Conservation (phyloP, 441 rosid genomes). For the Euphorbia celastroides region DNA sequence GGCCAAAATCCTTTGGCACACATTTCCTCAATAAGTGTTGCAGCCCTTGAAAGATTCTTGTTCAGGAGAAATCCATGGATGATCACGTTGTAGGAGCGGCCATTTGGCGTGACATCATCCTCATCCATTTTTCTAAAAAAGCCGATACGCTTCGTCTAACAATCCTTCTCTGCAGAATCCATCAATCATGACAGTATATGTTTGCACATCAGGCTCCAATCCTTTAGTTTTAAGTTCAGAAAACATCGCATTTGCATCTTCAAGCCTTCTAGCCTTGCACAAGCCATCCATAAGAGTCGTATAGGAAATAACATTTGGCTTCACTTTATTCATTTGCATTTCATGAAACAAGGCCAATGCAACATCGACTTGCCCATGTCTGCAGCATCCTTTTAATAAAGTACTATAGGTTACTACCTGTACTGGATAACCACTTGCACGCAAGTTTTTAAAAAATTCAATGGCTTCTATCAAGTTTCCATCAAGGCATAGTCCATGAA, state of each 20-base stretch:
- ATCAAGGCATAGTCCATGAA: neutral
- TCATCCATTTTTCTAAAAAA: conserved; percentile 13
- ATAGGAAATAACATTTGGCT: neutral
- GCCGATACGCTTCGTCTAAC: conserved; percentile 1
- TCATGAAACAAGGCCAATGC: neutral
- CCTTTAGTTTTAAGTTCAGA: neutral
- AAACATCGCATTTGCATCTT: neutral
- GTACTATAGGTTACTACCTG: neutral
- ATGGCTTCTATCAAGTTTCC: neutral
- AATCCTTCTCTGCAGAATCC: neutral
- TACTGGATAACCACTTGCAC: neutral
- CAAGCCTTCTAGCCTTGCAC: neutral
- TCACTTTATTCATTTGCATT: neutral
- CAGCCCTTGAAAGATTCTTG: neutral
- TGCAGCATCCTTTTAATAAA: neutral
- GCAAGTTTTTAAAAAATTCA: neutral
- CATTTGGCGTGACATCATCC: neutral
- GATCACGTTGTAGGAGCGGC: neutral
- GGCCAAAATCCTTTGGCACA: neutral
- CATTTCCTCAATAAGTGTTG: neutral
- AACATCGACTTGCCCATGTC: neutral
- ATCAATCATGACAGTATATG: conserved; percentile 6
- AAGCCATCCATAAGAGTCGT: neutral
- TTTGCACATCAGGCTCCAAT: conserved; percentile 4
- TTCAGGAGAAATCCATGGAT: neutral